Base-by-base conservation (phyloP, 2,329 filamentous ascomycete species). In the Pseudogymnoascus sp. region DNA sequence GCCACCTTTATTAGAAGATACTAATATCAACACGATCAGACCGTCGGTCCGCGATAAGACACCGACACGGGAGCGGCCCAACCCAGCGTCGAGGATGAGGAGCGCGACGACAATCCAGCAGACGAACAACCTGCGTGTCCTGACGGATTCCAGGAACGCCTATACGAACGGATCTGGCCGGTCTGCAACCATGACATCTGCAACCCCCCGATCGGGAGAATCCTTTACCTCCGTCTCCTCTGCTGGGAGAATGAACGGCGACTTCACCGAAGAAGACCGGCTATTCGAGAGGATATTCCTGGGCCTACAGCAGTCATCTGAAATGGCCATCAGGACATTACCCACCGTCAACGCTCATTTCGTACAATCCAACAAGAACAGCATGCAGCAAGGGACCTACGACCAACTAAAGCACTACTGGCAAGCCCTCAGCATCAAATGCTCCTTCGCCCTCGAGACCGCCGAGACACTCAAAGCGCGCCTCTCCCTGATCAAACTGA, bases 271-370 rank as follows among this genome's bases (percentile, higher is more conserved):
- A 66, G 91, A 96, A 66, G 91, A 96, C 68, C 82, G 84, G 14
- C 83, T 87, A 28, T 96, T 96, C 67, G 93, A 96, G 66, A 85
- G 81, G 65, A 91, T 97, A 21, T 96, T 90, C 76, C 72, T 91
- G 35, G 88, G 89, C 52, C 79, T 96, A 23, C 86, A 88, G 52
- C 83, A 82, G 61, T 89, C 91, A 0, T 88, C 89, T 18, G 89
- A 92, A 59, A 79, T 90, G 59, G 87, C 91, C 28, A 81, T 90
- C 67, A 84, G 85, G 43, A 87, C 86, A 1, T 78, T 96, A 25
- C 91, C 91, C 0, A 79, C 79, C 62, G 86, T 91, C 65, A 85
- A 86, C 64, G 80, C 79, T 60, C 88, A 92, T 65, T 86, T 95
- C 65, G 75, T 80, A 31, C 78, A 80, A 8, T 38, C 33, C 4